phyloP scores from a whole-genome alignment of 2,329 filamentous ascomycete species.

The Pseudogymnoascus sp. region DNA sequence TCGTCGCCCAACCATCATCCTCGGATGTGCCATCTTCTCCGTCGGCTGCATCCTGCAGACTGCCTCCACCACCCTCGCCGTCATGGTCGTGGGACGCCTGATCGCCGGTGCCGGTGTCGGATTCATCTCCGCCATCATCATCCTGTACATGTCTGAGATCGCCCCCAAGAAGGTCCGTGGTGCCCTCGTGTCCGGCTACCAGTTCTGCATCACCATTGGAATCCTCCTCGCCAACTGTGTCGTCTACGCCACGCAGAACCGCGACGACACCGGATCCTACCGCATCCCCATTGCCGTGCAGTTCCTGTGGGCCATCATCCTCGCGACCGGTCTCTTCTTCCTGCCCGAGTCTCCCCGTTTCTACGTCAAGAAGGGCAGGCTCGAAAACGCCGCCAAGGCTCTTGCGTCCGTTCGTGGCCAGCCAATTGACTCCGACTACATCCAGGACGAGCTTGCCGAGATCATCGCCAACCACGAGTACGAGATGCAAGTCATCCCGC shows the following conservation, averaged over 20 bases:
- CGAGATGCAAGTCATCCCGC: conserved; percentile 60
- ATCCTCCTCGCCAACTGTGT: conserved; percentile 66
- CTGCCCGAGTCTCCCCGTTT: conserved; percentile 79
- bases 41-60: conserved; percentile 62
- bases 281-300: conserved; percentile 75
- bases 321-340: conserved; percentile 60
- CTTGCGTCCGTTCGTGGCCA: conserved; percentile 67
- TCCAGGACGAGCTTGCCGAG: conserved; percentile 70
- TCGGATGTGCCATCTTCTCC: conserved; percentile 62
- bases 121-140: conserved; percentile 71
- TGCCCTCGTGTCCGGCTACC: conserved; percentile 68
- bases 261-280: conserved; percentile 57
- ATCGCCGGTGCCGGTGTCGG: conserved; percentile 71
- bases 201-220: conserved; percentile 75
- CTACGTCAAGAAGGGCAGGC: conserved; percentile 67
- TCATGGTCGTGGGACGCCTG: conserved; percentile 66
- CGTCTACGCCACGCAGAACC: conserved; percentile 60
- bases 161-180: conserved; percentile 64
- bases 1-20: conserved; percentile 61
- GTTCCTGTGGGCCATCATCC: conserved; percentile 70
- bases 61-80: conserved; percentile 43
- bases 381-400: conserved; percentile 52
- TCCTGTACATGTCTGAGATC: conserved; percentile 66
- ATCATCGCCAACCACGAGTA: conserved; percentile 83
- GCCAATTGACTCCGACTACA: conserved; percentile 60